These are phyloP conservation scores for Talaromyces verruculosus DNA, from an alignment of 2,329 filamentous ascomycete genomes.

Conservation along the genomic window DNA sequence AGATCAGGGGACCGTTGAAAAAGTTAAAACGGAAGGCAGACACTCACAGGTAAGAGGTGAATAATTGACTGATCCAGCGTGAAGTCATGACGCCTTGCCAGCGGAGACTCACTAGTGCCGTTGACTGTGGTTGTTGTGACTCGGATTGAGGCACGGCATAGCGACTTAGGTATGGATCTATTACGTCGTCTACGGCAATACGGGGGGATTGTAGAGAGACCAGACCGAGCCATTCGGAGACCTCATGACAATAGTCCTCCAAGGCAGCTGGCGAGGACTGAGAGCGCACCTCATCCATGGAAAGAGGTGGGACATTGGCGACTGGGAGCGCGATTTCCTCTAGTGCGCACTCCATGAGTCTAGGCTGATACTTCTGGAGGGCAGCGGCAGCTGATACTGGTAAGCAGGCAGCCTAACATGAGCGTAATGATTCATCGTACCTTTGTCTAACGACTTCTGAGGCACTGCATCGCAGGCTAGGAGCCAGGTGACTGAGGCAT, in stretches of 20 bases:
- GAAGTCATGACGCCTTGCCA: conserved; percentile 46
- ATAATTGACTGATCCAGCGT: conserved; percentile 41
- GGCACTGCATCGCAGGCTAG: conserved; percentile 64
- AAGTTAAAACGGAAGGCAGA: conserved; percentile 13
- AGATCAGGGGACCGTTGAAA: background rate
- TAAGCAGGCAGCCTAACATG: background rate
- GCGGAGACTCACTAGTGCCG: conserved; percentile 39
- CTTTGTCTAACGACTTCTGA: conserved; percentile 35
- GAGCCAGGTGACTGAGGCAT: conserved; percentile 65
- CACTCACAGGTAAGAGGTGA: conserved; percentile 40
- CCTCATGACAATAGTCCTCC: conserved; percentile 60
- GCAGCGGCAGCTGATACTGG: background rate
- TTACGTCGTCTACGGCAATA: conserved; percentile 36
- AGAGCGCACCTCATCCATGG: conserved; percentile 30
- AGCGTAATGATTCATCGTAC: conserved; percentile 37
- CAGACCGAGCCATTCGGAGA: conserved; percentile 64
- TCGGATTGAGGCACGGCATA: conserved; percentile 41
- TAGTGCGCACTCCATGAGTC: conserved; percentile 34
- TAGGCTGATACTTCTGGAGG: conserved; percentile 42
- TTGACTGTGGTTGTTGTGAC: conserved; percentile 21
- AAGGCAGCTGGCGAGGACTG: conserved; percentile 47
- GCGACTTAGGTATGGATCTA: conserved; percentile 48
- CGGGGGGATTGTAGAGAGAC: conserved; percentile 49
- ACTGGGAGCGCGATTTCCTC: conserved; percentile 27
- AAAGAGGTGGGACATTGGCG: conserved; percentile 36